A percentile compares a stretch with the other conserved stretches of the same genome.
Evolutionary conservation across 192 early-diverging fungal genomes (phyloP).

Genomic region (Coemansia sp.): DNA sequence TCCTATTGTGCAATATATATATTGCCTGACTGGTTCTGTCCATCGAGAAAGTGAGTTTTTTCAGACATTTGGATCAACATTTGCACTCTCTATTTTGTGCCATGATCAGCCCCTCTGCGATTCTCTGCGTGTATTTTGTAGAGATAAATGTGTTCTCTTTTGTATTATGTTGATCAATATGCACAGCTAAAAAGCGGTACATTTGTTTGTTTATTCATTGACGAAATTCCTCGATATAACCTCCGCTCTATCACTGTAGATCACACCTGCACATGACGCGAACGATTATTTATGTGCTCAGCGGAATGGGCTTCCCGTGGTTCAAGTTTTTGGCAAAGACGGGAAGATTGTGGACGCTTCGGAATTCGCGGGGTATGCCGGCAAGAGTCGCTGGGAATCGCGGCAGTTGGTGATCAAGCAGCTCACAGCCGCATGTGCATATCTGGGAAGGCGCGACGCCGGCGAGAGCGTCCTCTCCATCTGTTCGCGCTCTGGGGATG

Average conservation of each 20-base stretch:
- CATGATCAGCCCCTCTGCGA: too few relatives aligned
- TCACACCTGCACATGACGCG: conserved; percentile 94
- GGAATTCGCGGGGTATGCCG: conserved; percentile 11
- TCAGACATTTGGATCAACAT: too few relatives aligned
- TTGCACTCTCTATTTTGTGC: too few relatives aligned
- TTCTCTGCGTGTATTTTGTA: not conserved
- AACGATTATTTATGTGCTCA: conserved; percentile 89
- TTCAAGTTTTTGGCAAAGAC: conserved; percentile 83
- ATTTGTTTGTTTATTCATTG: too few relatives aligned
- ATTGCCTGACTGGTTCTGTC: too few relatives aligned
- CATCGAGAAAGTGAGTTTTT: too few relatives aligned
- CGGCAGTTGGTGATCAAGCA: conserved; percentile 66
- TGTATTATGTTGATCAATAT: not conserved
- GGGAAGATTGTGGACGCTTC: conserved; percentile 60
- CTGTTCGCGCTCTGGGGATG: conserved; percentile 83
- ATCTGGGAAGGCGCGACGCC: conserved; percentile 74
- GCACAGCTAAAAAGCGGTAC: too few relatives aligned
- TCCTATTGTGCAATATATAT: too few relatives aligned
- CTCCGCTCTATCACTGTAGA: conserved; percentile 46
- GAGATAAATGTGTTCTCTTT: not conserved
- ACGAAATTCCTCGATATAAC: not conserved
- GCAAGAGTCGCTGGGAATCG: conserved; percentile 80
- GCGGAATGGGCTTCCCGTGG: conserved; percentile 75
- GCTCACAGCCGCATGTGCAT: conserved; percentile 66
- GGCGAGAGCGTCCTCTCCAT: conserved; percentile 73